phyloP scores from a whole-genome alignment of 140 eudicot genomes.

The Bidens hawaiensis region DNA sequence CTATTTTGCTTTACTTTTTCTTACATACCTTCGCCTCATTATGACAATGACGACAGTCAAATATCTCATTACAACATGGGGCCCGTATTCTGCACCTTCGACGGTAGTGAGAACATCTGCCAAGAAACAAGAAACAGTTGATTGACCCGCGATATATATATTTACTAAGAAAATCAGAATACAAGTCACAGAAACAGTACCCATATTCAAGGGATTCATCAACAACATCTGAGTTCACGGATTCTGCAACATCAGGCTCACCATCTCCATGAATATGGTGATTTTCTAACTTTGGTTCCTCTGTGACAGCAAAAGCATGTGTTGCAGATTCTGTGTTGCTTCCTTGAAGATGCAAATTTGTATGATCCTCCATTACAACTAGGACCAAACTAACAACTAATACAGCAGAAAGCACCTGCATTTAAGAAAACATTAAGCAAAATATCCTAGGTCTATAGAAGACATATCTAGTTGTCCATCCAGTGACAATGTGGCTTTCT shows the following conservation, averaged over 20 bases:
- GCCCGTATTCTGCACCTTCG: constrained; percentile 83
- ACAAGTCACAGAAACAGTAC: constrained; percentile 30
- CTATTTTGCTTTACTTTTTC: not conserved
- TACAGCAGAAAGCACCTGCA: constrained; percentile 65
- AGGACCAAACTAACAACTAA: constrained; percentile 27
- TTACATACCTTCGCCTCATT: constrained; percentile 71
- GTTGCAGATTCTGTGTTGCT: constrained; percentile 15
- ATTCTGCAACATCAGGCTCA: constrained; percentile 8
- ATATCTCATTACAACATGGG: constrained; percentile 86
- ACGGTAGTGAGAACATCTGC: constrained; percentile 72
- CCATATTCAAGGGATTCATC: constrained; percentile 51
- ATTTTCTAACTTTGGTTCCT: constrained; percentile 21
- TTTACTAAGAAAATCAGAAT: not conserved
- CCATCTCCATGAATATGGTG: constrained; percentile 22
- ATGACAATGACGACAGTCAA: constrained; percentile 83
- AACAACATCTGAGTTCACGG: constrained; percentile 26
- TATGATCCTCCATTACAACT: constrained; percentile 37
- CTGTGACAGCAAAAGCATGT: not conserved
- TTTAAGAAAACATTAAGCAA: constrained; percentile 40
- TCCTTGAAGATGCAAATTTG: constrained; percentile 27
- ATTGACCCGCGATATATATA: not conserved
- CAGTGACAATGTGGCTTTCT: constrained; percentile 52
- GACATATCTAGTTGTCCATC: constrained; percentile 47
- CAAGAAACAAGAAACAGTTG: not conserved
- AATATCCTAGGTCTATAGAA: constrained; percentile 28